Evolutionary conservation across 805 yeast species (phyloP), one percentile per base, ranked within the genome.

Genomic region (Nakazawaea ernobii): DNA sequence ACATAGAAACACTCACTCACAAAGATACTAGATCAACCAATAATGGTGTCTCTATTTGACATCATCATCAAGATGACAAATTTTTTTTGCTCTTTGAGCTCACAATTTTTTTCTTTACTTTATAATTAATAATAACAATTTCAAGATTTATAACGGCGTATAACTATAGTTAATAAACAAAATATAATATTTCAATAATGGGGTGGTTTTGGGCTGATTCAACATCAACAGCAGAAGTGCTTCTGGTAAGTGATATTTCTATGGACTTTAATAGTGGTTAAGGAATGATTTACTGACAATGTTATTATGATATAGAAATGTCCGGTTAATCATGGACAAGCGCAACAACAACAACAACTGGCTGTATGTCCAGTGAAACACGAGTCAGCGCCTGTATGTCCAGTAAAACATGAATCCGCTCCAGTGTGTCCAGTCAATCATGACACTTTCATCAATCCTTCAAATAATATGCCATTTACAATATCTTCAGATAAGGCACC

Each of bases 171-270:
- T 8, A 15, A 35, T 10, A 14, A 15, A 8, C 39, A 36, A 17
- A 10, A 36, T 36, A 15, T 43, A 17, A 3, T 8, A 33, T 17
- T n/a, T n/a, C n/a, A 10, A 63, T 30, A 8, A 86, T 86, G 96
- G 96, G 96, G 55, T 86, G 94, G 88, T 87, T 89, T 62, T 89
- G 96, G 96, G 84, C 92, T 39, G 80, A 73, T 46, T 47, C 48
- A n/a, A 30, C 11, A 9, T 26, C 32, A 6, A 13, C 35, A 20
- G 11, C 46, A 20, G 24, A 20, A 3, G 5, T 20, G 24, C 5
- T 20, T 20, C 24, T 20, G 24, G 24, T 20, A 20, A 20, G 24
- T n/a, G n/a, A n/a, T n/a, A n/a, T n/a, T n/a, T n/a, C n/a, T n/a
- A n/a, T n/a, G n/a, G n/a, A n/a, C n/a, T n/a, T n/a, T n/a, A n/a